Evolutionary conservation across 805 yeast genomes (phyloP).

Genomic region (Suhomyces prunicola): DNA sequence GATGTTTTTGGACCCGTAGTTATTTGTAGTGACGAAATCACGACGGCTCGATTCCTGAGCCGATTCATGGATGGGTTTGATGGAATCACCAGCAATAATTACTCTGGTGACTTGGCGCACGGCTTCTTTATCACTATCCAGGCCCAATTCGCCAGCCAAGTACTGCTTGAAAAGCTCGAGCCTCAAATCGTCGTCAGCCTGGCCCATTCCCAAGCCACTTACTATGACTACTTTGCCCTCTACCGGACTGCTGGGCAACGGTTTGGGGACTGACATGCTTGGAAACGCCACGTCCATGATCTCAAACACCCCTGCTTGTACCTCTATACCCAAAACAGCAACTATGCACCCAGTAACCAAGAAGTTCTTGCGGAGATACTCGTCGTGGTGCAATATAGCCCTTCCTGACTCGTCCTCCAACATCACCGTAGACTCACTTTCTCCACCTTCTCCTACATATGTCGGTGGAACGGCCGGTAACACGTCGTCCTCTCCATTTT

Average conservation of each 20-base stretch:
- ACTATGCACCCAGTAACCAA: conserved; percentile 88
- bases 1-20: conserved; percentile 50
- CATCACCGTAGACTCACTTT: conserved; percentile 56
- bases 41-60: conserved; percentile 21
- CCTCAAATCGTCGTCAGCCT: conserved; percentile 42
- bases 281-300: conserved; percentile 81
- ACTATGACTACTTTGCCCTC: conserved; percentile 57
- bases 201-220: conserved; percentile 68
- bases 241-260: conserved; percentile 15
- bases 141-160: conserved; percentile 66
- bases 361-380: conserved; percentile 47
- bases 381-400: conserved; percentile 64
- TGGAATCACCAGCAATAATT: conserved; percentile 72
- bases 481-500: conserved; percentile 52
- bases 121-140: conserved; percentile 18
- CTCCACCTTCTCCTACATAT: conserved; percentile 48
- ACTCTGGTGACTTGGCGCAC: conserved; percentile 44
- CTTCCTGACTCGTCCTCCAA: conserved; percentile 94
- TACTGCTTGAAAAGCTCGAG: conserved; percentile 64
- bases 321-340: conserved; percentile 83
- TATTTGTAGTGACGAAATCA: conserved; percentile 36
- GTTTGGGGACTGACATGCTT: conserved; percentile 53
- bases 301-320: conserved; percentile 77
- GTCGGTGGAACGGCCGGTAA: conserved; percentile 39
- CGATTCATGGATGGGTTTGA: conserved; percentile 31